A percentile compares a stretch with the other conserved stretches of the same genome.
Conservation (phyloP, 371 early-diverging fungal species). For the Capillidium rhysosporum region DNA sequence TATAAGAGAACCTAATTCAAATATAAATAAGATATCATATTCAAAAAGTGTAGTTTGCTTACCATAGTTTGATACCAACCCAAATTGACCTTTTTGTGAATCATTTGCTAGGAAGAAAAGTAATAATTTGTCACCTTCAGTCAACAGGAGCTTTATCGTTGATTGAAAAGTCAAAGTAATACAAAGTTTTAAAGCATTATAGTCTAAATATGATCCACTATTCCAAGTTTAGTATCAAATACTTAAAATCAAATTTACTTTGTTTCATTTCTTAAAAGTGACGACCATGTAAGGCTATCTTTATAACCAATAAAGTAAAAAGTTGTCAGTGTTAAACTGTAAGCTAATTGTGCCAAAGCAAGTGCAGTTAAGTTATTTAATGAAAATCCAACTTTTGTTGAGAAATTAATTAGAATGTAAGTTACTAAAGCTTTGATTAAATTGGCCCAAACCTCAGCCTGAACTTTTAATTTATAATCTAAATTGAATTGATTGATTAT, state of each 20-base stretch:
- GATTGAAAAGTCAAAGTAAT: conserved; percentile 67
- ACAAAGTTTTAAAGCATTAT: conserved; percentile 30
- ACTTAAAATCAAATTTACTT: not conserved
- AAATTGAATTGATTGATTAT: too few species aligned
- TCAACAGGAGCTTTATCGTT: conserved; percentile 71
- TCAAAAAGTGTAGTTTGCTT: not conserved
- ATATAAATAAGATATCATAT: not conserved
- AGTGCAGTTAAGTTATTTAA: too few species aligned
- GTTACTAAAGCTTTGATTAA: too few species aligned
- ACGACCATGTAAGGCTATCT: too few species aligned
- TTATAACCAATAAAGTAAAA: too few species aligned
- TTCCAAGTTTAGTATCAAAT: conserved; percentile 1
- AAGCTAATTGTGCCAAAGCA: too few species aligned
- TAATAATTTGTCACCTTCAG: conserved; percentile 87
- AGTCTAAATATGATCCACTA: conserved; percentile 31
- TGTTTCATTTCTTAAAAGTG: not conserved
- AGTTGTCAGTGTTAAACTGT: too few species aligned
- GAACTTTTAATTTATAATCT: too few species aligned
- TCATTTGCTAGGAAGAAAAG: conserved; percentile 17
- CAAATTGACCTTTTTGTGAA: not conserved
- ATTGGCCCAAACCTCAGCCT: too few species aligned
- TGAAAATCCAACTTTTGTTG: too few species aligned
- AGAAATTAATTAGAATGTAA: too few species aligned
- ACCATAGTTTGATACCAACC: conserved; percentile 47
- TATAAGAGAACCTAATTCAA: conserved; percentile 51